These are phyloP conservation scores for Wickerhamomyces sp. DNA, from an alignment of 1,139 yeast species.

Conservation along the genomic window DNA sequence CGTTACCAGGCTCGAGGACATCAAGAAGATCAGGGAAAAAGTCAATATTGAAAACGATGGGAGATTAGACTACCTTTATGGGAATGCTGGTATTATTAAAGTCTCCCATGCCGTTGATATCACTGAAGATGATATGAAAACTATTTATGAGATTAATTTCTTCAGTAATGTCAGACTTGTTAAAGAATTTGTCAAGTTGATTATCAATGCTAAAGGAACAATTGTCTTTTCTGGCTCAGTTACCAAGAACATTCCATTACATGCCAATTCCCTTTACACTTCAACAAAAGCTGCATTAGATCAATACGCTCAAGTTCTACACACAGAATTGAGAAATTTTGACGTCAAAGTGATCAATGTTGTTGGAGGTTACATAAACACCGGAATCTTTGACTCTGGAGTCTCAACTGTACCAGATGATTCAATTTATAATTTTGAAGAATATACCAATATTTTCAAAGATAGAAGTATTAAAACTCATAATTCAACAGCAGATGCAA, in stretches of 20 bases:
- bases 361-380: slow-evolving; percentile 53
- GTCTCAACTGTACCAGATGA: slow-evolving; percentile 34
- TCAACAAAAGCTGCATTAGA: slow-evolving; percentile 64
- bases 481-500: slow-evolving; percentile 37
- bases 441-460: slow-evolving; percentile 35
- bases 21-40: slow-evolving; percentile 34
- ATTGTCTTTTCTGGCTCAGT: slow-evolving; percentile 65
- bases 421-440: slow-evolving; percentile 42
- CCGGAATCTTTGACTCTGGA: slow-evolving; percentile 43
- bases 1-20: slow-evolving; percentile 47
- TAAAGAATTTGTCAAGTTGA: slow-evolving; percentile 45
- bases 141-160: slow-evolving; percentile 55
- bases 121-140: slow-evolving; percentile 40
- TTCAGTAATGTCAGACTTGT: slow-evolving; percentile 54
- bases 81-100: slow-evolving; percentile 54
- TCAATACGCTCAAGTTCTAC: slow-evolving; percentile 48
- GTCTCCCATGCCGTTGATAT: slow-evolving; percentile 55
- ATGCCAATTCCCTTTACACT: slow-evolving; percentile 52
- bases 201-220: slow-evolving; percentile 56
- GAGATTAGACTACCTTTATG: slow-evolving; percentile 45
- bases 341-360: slow-evolving; percentile 58
- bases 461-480: slow-evolving; percentile 46
- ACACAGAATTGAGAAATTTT: slow-evolving; percentile 58
- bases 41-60: slow-evolving; percentile 31
- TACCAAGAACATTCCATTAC: slow-evolving; percentile 55